Base-by-base conservation (phyloP, 108 stramenopile genomes). In the Cylindrotheca fusiformis region DNA sequence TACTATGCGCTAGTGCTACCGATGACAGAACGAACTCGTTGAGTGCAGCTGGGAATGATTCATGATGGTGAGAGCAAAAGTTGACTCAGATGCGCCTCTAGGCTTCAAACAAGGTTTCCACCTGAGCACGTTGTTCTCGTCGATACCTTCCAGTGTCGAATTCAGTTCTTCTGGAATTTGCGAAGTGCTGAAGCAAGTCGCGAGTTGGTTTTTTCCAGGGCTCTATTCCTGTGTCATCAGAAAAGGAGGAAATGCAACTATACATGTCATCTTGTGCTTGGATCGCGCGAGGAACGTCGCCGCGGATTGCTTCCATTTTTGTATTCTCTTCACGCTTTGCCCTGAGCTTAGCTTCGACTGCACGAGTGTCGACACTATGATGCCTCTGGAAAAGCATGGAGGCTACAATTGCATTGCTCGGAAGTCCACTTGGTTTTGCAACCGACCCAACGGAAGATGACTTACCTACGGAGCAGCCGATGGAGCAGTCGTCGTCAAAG, bases 351-450 rank as follows among this genome's bases (percentile, higher is more conserved):
- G 46, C 65, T 61, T 66, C 65, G n/a, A 74, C 72, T 41, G 55
- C 59, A 28, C 55, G 27, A 19, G 64, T 52, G 46, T 74, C 72
- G 0, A 67, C 50, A 33, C 55, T 65, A 31, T 74, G 48, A 33
- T 74, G 65, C n/a, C 58, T 63, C 26, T 66, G 71, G 31, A 78
- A 78, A 21, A 78, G 77, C 77, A 71, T 78, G 2, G 71, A 72
- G 30, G 71, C 77, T 67, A 78, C 68, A 48, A 78, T 71, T 4
- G 77, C 67, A 55, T 78, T 78, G 60, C 66, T 63, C 19, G 77
- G 77, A 58, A 78, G 63, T n/a, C 67, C 77, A 32, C 65, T 22
- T 1, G 77, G 77, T 57, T 78, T 78, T 4, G 57, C 51, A 29
- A 50, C 60, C 4, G 70, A 71, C 1, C 36, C 36, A 41, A 6